Evolutionary conservation across 2,329 filamentous ascomycete species (phyloP).

Genomic region (Fusarium aywerte): DNA sequence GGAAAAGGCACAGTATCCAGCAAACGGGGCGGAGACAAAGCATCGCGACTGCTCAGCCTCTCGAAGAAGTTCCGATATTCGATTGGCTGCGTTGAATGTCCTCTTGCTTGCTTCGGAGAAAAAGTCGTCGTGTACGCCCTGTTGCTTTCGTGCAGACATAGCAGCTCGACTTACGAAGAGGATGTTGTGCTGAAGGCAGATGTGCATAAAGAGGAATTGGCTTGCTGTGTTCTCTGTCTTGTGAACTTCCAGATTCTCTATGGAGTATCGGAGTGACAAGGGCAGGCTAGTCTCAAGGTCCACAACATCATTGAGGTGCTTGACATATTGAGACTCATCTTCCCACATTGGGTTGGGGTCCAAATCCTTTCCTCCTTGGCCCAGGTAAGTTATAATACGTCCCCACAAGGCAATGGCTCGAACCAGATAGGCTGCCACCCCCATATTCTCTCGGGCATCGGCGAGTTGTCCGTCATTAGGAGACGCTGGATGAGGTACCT

Average conservation of each 20-base stretch:
- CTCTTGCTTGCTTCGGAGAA: slow-evolving; percentile 78
- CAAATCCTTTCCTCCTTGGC: slow-evolving; percentile 84
- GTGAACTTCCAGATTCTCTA: slow-evolving; percentile 86
- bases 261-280: slow-evolving; percentile 75
- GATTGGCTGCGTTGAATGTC: slow-evolving; percentile 84
- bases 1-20: slow-evolving; percentile 93
- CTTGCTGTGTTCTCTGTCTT: slow-evolving; percentile 86
- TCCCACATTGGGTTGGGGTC: slow-evolving; percentile 86
- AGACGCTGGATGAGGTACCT: slow-evolving; percentile 70
- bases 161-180: slow-evolving; percentile 92
- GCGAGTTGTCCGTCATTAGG: slow-evolving; percentile 72
- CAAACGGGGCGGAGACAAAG: slow-evolving; percentile 88
- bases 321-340: slow-evolving; percentile 78
- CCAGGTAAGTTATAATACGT: slow-evolving; percentile 87
- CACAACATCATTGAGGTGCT: slow-evolving; percentile 76
- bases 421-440: slow-evolving; percentile 90
- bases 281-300: slow-evolving; percentile 77
- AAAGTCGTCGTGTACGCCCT: slow-evolving; percentile 81
- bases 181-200: slow-evolving; percentile 87
- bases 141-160: slow-evolving; percentile 74
- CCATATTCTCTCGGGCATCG: slow-evolving; percentile 86
- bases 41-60: slow-evolving; percentile 76
- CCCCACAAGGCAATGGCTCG: slow-evolving; percentile 90
- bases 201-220: slow-evolving; percentile 92
- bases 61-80: slow-evolving; percentile 84